phyloP scores from a whole-genome alignment of 2,329 filamentous ascomycete species.

The Albifimbria verrucaria region DNA sequence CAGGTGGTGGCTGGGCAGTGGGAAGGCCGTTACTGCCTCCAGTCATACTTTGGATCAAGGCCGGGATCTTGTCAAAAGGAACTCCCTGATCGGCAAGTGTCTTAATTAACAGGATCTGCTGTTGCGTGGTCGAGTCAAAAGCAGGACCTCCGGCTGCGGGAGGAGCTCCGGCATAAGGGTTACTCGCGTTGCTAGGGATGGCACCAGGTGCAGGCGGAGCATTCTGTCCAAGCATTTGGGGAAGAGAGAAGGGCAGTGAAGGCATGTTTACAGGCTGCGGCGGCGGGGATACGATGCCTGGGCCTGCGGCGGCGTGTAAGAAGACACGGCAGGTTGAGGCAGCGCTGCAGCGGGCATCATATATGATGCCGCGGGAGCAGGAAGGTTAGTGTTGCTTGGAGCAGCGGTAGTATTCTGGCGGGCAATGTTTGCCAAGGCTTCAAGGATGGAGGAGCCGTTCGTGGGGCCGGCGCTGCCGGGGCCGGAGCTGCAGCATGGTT shows the following conservation, averaged over 20 bases:
- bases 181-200: conserved; percentile 23
- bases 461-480: conserved; percentile 34
- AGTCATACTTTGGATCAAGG: conserved; percentile 52
- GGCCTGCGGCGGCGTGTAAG: conserved; percentile 23
- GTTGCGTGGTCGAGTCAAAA: conserved; percentile 56
- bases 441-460: conserved; percentile 62
- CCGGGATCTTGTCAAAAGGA: conserved; percentile 71
- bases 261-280: conserved; percentile 59
- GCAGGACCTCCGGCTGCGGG: conserved; percentile 24
- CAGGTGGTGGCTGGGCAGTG: conserved; percentile 34
- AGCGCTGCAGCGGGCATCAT: conserved; percentile 28
- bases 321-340: conserved; percentile 28
- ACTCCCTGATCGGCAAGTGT: conserved; percentile 72
- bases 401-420: conserved; percentile 62
- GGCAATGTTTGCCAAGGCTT: conserved; percentile 76
- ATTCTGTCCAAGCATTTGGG: conserved; percentile 31
- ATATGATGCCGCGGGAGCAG: conserved; percentile 42
- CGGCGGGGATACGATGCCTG: conserved; percentile 36
- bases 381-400: conserved; percentile 34
- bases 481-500: conserved; percentile 29
- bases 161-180: conserved; percentile 20
- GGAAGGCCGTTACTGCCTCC: conserved; percentile 30
- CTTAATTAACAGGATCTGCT: conserved; percentile 73
- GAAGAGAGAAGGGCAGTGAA: conserved; percentile 40
- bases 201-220: conserved; percentile 25